Conservation (phyloP, 495 filamentous ascomycete species). For the Evansstolkia leycettana region DNA sequence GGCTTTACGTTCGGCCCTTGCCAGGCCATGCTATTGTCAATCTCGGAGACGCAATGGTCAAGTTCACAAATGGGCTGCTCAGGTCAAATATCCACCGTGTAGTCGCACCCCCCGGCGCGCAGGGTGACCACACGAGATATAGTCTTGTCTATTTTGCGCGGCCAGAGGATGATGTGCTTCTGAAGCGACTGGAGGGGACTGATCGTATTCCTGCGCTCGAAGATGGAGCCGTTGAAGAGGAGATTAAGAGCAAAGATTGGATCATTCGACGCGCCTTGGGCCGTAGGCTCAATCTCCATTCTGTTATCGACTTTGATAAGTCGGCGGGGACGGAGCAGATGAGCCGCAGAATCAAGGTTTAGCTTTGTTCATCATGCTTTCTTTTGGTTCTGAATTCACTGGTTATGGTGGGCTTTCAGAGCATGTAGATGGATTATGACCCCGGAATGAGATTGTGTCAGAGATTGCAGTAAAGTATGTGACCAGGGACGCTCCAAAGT, state of each 20-base stretch:
- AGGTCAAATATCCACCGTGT: constrained; percentile 54
- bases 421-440: too few species aligned
- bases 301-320: constrained; percentile 23
- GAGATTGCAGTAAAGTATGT: too few species aligned
- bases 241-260: constrained; percentile 36
- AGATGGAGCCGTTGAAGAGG: constrained; percentile 24
- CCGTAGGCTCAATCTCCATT: constrained; percentile 17
- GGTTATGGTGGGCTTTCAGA: too few species aligned
- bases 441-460: too few species aligned
- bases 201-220: constrained; percentile 16
- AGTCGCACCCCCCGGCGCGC: constrained; percentile 40
- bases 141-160: constrained; percentile 52
- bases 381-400: too few species aligned
- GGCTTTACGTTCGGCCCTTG: constrained; percentile 48
- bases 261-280: constrained; percentile 32
- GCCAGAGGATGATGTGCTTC: constrained; percentile 42
- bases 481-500: too few species aligned
- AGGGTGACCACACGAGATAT: constrained; percentile 37
- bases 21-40: constrained; percentile 49
- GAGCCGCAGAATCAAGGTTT: constrained; percentile 24
- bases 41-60: constrained; percentile 52
- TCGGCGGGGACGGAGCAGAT: constrained; percentile 27
- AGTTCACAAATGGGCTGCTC: constrained; percentile 48
- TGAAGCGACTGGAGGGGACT: constrained; percentile 33
- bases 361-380: neutral